Conservation (phyloP, 441 rosid genomes). For the Populus hybrid region DNA sequence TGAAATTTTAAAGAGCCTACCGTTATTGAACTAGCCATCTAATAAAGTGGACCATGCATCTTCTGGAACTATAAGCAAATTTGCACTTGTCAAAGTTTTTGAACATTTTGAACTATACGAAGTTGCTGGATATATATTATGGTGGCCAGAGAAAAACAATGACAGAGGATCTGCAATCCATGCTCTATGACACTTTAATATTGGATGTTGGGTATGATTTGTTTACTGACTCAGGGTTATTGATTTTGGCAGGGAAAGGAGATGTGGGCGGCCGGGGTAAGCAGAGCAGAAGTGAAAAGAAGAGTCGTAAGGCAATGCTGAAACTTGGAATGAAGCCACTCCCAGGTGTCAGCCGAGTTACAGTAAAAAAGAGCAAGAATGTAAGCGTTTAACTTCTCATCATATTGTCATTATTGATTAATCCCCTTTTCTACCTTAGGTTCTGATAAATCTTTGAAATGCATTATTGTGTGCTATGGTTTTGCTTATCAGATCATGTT, state of each 20-base stretch:
- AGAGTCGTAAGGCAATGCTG: slow-evolving; percentile 86
- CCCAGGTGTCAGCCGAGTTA: slow-evolving; percentile 80
- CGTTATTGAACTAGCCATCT: not conserved
- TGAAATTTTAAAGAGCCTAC: not conserved
- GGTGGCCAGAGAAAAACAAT: not conserved
- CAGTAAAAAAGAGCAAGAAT: slow-evolving; percentile 80
- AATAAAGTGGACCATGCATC: not conserved
- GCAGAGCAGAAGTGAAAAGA: slow-evolving; percentile 90
- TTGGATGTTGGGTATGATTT: not conserved
- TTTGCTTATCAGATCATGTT: slow-evolving; percentile 52
- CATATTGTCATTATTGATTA: not conserved
- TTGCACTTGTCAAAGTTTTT: not conserved
- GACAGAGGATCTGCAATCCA: not conserved
- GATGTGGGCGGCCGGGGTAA: slow-evolving; percentile 64
- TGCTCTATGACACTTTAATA: not conserved
- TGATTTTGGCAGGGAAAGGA: slow-evolving; percentile 43
- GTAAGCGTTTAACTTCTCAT: slow-evolving; percentile 23
- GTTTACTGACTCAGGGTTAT: not conserved
- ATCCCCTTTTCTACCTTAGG: not conserved
- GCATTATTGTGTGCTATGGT: not conserved
- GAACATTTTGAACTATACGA: no score
- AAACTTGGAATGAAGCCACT: slow-evolving; percentile 90
- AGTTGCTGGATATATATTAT: not conserved
- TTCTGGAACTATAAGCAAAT: not conserved
- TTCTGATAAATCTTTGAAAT: not conserved